Conservation (phyloP, 345 rosid species). For the Aquilaria yunnanensis region DNA sequence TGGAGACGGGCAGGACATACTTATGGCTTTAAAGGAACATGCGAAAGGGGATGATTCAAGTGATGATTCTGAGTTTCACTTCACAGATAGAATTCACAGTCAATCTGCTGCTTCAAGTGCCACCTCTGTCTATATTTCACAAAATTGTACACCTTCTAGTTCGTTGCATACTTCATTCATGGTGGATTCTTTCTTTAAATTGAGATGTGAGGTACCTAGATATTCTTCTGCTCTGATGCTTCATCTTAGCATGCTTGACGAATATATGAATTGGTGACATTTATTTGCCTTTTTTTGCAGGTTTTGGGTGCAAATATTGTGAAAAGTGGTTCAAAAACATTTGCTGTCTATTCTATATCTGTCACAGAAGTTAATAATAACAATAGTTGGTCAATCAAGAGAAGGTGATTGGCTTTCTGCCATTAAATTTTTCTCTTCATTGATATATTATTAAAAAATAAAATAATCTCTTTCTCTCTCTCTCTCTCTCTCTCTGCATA, state of each 20-base stretch:
- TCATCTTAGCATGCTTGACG: constrained; percentile 12
- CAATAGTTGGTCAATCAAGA: constrained; percentile 95
- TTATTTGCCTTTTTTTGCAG: constrained; percentile 41
- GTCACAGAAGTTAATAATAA: constrained; percentile 78
- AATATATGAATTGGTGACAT: constrained; percentile 9
- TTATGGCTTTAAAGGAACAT: constrained; percentile 27
- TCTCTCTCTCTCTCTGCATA: too few species aligned
- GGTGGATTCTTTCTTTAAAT: constrained; percentile 68
- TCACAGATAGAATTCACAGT: constrained; percentile 50
- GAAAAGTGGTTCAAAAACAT: constrained; percentile 76
- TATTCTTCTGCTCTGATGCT: constrained; percentile 9
- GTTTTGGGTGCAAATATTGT: constrained; percentile 98
- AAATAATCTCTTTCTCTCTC: too few species aligned
- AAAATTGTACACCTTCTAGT: constrained; percentile 33
- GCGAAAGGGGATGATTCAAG: constrained; percentile 45
- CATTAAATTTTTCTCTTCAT: constrained; percentile 9
- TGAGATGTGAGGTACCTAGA: constrained; percentile 89
- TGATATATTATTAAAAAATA: background rate
- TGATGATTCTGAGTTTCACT: constrained; percentile 68
- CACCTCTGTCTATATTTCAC: constrained; percentile 32
- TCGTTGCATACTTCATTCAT: constrained; percentile 49
- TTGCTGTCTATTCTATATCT: constrained; percentile 92
- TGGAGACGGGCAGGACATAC: constrained; percentile 81
- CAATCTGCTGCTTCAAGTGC: constrained; percentile 75
- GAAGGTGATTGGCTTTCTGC: constrained; percentile 55